Base-by-base conservation (phyloP, 208 protist genomes). In the Trypanosoma grayi region DNA sequence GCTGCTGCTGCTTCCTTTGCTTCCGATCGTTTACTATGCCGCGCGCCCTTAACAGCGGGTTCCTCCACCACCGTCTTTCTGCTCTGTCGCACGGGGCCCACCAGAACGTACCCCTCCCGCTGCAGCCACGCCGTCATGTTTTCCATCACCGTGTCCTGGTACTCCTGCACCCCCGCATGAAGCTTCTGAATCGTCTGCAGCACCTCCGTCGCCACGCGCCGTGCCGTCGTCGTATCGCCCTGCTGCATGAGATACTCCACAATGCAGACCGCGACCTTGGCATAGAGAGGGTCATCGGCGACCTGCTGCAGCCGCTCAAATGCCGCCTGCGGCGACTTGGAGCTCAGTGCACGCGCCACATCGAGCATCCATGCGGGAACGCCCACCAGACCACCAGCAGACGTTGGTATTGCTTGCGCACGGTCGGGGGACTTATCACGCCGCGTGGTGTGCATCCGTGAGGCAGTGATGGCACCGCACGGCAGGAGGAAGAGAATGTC, bases 401-500 rank as follows among this genome's bases (percentile, higher is more conserved):
- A 36, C 37, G 16, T 4, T 27, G 46, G 14, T 40, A 31, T 20
- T 47, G 27, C n/a, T 24, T 36, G 40, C 53, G 37, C 2, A 31
- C 2, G 9, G 9, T 62, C 30, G 11, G 4, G 31, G 2, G 43
- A 39, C 25, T 27, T 65, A 8, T 56, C 53, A 37, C 44, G 10
- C 36, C 10, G 18, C 25, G 31, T 4, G 11, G 13, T 24, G 13
- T 24, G 13, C 11, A 13, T 10, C 0, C 31, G 27, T 2, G 70
- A 33, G 14, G 39, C 14, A 65, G 56, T 30, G 28, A 43, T 33
- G 28, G 33, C 41, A 18, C 61, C 52, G 4, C 65, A 56, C 3
- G 77, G 73, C 5, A 80, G 45, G n/a, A 63, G 71, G 43, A 91
- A 85, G 18, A 94, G 66, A 10, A 90, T 51, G 2, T 72, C 62